A percentile compares a stretch with the other conserved stretches of the same genome.
phyloP scores from a whole-genome alignment of 306 rosid species.

The Canavalia ensiformis region DNA sequence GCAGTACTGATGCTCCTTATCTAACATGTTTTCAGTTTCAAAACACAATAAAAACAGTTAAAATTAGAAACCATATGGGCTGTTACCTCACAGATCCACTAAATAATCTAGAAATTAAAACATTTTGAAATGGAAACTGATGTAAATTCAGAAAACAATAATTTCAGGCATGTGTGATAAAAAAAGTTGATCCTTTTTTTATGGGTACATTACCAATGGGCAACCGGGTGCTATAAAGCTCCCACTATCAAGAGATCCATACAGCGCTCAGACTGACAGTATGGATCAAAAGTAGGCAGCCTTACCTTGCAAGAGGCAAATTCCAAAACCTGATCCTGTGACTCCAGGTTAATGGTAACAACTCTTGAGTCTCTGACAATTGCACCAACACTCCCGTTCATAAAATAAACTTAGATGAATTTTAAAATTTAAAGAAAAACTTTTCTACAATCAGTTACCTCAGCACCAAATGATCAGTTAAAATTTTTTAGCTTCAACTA shows the following conservation, averaged over 20 bases:
- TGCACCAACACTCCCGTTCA: background rate
- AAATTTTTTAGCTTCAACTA: background rate
- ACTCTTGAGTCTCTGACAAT: background rate
- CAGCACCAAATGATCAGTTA: constrained; percentile 1
- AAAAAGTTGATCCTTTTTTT: background rate
- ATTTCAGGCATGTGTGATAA: background rate
- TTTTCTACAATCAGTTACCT: background rate
- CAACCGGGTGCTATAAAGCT: background rate
- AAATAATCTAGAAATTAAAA: background rate
- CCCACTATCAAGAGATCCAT: background rate
- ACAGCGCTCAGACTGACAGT: no score
- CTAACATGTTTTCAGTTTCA: constrained; percentile 4
- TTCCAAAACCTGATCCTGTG: background rate
- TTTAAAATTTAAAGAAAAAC: background rate
- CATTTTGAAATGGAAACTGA: background rate
- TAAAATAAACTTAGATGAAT: background rate
- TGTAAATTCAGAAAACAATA: background rate
- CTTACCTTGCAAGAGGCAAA: background rate
- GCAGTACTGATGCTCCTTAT: background rate
- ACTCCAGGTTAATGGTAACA: background rate
- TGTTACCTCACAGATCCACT: background rate
- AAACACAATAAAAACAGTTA: background rate
- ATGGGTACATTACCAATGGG: background rate
- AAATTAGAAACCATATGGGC: background rate
- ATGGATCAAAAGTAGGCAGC: background rate